Evolutionary conservation across 805 yeast species (phyloP), one percentile per base, ranked within the genome.

Genomic region (Pichia rugopelliculosa): DNA sequence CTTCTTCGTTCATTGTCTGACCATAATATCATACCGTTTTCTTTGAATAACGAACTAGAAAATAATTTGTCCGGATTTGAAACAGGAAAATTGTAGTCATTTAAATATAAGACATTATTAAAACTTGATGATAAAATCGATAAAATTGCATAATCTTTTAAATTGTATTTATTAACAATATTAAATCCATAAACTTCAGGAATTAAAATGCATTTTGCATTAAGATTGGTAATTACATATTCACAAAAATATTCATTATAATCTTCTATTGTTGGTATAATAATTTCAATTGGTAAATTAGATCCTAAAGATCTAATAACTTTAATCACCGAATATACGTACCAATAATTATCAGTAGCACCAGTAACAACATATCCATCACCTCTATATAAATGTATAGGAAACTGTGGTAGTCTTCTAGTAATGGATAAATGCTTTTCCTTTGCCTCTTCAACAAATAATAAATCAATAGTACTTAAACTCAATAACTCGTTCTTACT

Each of bases 1-100:
- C 84, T 74, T 59, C 87, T 68, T 59, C 76, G 71, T 87, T 88
- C 82, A 49, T 78, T 77, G 63, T 83, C 88, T 0, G 88, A 88
- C 88, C 88, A 83, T 20, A 78, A 74, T 15, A 80, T 70, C 60
- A 80, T 62, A 0, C 77, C 75, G n/a, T 64, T 60, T 10, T 68
- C 59, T 26, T 64, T 56, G 62, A 67, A 80, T 13, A 78, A 67
- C 6, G 68, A 61, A 0, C 76, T 69, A 2, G 63, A 62, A 48
- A 81, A 75, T 22, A 82, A 56, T 15, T 64, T 57, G 49, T 77
- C 80, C 1, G 89, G 81, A 11, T 60, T 48, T 4, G 77, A 60
- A 23, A 73, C 65, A 3, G 76, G 71, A 42, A 72, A 59, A 48
- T 71, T 72, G 55, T 75, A 79, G 40, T 74, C 65, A 56, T 74